Base-by-base conservation (phyloP, 768 basidiomycete species). In the Kwoniella bestiolae region DNA sequence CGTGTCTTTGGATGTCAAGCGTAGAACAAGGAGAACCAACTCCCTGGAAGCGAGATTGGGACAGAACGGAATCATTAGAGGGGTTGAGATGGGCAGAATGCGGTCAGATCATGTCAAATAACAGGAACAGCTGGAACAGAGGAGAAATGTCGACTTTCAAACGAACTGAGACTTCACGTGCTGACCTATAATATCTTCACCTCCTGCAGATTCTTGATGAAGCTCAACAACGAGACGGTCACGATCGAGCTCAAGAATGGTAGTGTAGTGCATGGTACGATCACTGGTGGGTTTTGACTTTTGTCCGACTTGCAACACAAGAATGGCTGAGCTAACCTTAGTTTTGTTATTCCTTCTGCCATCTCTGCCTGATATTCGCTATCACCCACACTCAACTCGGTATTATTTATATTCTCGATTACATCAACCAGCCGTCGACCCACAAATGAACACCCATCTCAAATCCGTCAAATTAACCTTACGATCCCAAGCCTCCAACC, bases 391-490 rank as follows among this genome's bases (percentile, higher is more conserved):
- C n/a, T n/a, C n/a, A n/a, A n/a, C 21, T 8, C 23, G 3, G 21
- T 28, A 21, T 23, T 11, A 2, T 26, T 18, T 44, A 26, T 12
- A 5, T 28, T 14, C 21, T 51, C 47, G 4, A 21, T n/a, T 31
- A 23, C 45, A 44, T 16, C 81, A 96, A 94, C 92, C 66, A 97
- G 95, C 94, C 64, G 96, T 99, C 56, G 95, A 99, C 83, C 94
- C 95, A 86, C 93, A 95, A 78, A 99, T 99, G 95, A 98, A 97
- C 84, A 98, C 95, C 2, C 91, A 97, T 74, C 85, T 99, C 57
- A 99, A 99, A 85, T 92, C 93, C 52, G 91, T 99, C 70, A 97
- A 96, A 83, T 89, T 98, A 85, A 92, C 92, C n/a, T 86, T 88
- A 31, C 90, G 91, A 66, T 91, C 94, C 61, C 69, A 70, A 51